Percentiles rank a stretch among this genome's conserved stretches.
phyloP scores from a whole-genome alignment of 2,329 filamentous ascomycete genomes.

The Tympanopsis confertula region DNA sequence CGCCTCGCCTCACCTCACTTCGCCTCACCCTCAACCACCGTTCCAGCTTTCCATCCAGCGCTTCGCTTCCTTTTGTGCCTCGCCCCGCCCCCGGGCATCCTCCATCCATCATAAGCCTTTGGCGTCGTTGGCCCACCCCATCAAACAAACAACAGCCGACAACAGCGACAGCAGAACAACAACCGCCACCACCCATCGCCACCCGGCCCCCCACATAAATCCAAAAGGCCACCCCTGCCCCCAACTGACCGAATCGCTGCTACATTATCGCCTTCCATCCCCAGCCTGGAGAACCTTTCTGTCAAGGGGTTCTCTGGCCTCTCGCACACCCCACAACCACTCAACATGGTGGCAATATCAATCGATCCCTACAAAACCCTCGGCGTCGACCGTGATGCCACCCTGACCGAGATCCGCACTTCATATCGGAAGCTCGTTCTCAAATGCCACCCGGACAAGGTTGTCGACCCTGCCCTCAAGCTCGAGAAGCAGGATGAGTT shows the following conservation, averaged over 20 bases:
- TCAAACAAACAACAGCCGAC: neutral
- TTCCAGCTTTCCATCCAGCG: no score
- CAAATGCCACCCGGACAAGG: conserved; percentile 84
- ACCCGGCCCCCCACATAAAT: no score
- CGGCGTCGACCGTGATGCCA: conserved; percentile 62
- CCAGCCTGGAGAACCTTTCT: conserved; percentile 9
- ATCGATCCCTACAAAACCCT: conserved; percentile 72
- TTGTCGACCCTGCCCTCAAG: conserved; percentile 67
- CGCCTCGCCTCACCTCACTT: no score
- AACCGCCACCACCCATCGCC: neutral
- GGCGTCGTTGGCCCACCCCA: neutral
- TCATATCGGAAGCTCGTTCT: conserved; percentile 78
- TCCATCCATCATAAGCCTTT: no score
- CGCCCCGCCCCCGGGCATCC: no score
- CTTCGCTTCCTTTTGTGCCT: no score
- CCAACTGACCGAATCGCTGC: no score
- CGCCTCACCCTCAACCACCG: no score
- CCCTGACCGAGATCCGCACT: conserved; percentile 60
- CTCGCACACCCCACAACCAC: conserved; percentile 1
- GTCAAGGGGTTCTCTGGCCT: conserved; percentile 2
- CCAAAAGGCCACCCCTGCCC: no score
- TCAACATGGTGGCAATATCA: conserved; percentile 36
- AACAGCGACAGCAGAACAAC: neutral
- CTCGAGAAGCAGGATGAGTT: conserved; percentile 75
- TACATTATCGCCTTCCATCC: neutral